Percentiles rank a stretch among this genome's conserved stretches.
These are phyloP conservation scores for Podila minutissima DNA, from an alignment of 192 early-diverging fungal species.

Conservation along the genomic window DNA sequence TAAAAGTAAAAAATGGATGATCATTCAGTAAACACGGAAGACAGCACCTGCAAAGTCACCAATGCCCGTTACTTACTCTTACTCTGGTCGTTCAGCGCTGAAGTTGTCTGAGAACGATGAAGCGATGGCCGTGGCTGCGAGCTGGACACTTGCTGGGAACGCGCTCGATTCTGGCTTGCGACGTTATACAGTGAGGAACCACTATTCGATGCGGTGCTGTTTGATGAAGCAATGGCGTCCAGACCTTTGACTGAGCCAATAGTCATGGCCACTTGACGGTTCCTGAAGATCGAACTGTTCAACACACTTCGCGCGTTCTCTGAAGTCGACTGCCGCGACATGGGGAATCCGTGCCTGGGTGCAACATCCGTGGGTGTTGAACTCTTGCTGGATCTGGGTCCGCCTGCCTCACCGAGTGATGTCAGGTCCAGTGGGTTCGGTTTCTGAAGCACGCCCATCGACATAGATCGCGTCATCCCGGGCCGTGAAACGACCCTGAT, in stretches of 20 bases:
- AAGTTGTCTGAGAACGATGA: neutral
- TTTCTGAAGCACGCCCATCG: slow-evolving; percentile 37
- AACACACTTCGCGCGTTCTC: slow-evolving; percentile 30
- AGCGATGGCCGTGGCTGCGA: neutral
- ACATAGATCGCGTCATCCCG: slow-evolving; percentile 18
- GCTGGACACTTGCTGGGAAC: neutral
- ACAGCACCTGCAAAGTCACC: neutral
- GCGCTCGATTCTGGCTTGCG: neutral
- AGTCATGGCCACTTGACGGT: slow-evolving; percentile 39
- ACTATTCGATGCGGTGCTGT: neutral
- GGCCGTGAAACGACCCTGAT: slow-evolving; percentile 9
- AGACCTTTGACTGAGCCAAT: slow-evolving; percentile 22
- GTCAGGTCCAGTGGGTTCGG: slow-evolving; percentile 20
- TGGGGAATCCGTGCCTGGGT: slow-evolving; percentile 13
- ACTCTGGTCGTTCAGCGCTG: neutral
- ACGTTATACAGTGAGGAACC: neutral
- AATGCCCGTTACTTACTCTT: neutral
- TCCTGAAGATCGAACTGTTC: slow-evolving; percentile 39
- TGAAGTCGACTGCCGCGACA: slow-evolving; percentile 19
- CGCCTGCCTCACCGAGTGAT: neutral
- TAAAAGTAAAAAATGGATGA: neutral
- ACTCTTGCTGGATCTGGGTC: neutral
- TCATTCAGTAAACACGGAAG: neutral
- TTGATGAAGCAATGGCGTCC: neutral
- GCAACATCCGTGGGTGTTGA: slow-evolving; percentile 3